Conservation (phyloP, 2,329 filamentous ascomycete species). For the Dactylellina parvicollis region DNA sequence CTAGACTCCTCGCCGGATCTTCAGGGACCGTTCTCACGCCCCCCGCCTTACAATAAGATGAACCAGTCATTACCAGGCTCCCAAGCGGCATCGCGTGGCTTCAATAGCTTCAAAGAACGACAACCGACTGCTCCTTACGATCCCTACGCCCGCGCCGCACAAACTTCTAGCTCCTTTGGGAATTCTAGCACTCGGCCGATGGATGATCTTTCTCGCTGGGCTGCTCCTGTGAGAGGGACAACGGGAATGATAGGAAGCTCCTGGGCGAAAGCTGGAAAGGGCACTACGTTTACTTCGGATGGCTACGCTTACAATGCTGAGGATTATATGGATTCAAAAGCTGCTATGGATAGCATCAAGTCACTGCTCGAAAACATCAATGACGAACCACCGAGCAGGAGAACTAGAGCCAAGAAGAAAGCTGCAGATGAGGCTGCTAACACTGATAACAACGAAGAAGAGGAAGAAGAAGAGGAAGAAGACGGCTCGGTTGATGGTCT, state of each 20-base stretch:
- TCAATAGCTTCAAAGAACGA: constrained; percentile 28
- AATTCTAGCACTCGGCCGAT: constrained; percentile 20
- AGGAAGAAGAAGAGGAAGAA: constrained; percentile 66
- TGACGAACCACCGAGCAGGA: constrained; percentile 71
- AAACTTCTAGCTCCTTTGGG: constrained; percentile 12
- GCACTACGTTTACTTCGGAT: constrained; percentile 47
- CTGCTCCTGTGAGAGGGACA: constrained; percentile 31
- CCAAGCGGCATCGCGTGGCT: constrained; percentile 10
- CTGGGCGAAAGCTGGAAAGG: constrained; percentile 52
- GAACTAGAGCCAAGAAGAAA: constrained; percentile 49
- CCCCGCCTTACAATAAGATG: neutral
- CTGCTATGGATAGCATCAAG: constrained; percentile 80
- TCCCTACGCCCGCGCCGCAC: constrained; percentile 30
- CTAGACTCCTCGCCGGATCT: constrained; percentile 33
- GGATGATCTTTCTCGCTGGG: constrained; percentile 51
- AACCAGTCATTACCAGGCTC: constrained; percentile 16
- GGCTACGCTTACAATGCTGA: constrained; percentile 36
- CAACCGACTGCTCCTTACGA: constrained; percentile 31
- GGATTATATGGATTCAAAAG: constrained; percentile 73
- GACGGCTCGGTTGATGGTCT: constrained; percentile 80
- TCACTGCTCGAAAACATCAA: constrained; percentile 82
- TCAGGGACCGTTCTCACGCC: constrained; percentile 13
- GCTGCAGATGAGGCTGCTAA: constrained; percentile 45
- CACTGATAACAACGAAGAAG: constrained; percentile 64
- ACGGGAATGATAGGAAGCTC: constrained; percentile 52